phyloP scores from a whole-genome alignment of 2,329 filamentous ascomycete species.

The Grosmannia huntii region DNA sequence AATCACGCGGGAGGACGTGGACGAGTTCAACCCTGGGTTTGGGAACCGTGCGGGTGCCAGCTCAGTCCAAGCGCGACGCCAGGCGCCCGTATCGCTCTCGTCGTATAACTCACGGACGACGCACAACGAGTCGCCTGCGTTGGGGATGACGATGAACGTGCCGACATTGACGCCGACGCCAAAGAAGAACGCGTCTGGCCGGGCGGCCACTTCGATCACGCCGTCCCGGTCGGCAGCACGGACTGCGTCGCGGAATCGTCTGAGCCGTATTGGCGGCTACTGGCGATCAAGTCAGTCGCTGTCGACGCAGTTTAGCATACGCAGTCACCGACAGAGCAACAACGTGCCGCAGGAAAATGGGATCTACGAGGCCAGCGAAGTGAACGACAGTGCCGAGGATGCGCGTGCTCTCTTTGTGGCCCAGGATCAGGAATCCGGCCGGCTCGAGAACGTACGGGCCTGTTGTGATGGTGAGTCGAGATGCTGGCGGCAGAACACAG shows the following conservation, averaged over 20 bases:
- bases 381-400: slow-evolving; percentile 72
- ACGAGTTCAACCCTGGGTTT: slow-evolving; percentile 70
- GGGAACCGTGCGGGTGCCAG: slow-evolving; percentile 16
- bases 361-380: slow-evolving; percentile 42
- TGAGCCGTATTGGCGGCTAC: slow-evolving; percentile 48
- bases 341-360: slow-evolving; percentile 17
- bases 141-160: slow-evolving; percentile 34
- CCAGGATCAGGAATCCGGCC: slow-evolving; percentile 63
- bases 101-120: slow-evolving; percentile 69
- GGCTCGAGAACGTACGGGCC: slow-evolving; percentile 86
- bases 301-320: slow-evolving; percentile 35
- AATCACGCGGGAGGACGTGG: slow-evolving; percentile 49
- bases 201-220: slow-evolving; percentile 14
- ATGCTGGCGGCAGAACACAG: background rate
- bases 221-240: slow-evolving; percentile 13
- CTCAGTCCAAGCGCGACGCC: slow-evolving; percentile 29
- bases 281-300: slow-evolving; percentile 34
- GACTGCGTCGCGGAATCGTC: slow-evolving; percentile 27
- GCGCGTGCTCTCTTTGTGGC: slow-evolving; percentile 66
- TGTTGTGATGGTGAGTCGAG: slow-evolving; percentile 81
- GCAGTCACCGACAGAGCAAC: slow-evolving; percentile 21
- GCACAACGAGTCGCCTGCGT: slow-evolving; percentile 48
- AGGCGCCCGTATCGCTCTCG: slow-evolving; percentile 52
- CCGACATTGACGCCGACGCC: slow-evolving; percentile 44
- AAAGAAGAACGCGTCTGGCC: slow-evolving; percentile 22